Evolutionary conservation across 805 yeast species (phyloP), one percentile per base, ranked within the genome.

Genomic region (Candida peoriensis): DNA sequence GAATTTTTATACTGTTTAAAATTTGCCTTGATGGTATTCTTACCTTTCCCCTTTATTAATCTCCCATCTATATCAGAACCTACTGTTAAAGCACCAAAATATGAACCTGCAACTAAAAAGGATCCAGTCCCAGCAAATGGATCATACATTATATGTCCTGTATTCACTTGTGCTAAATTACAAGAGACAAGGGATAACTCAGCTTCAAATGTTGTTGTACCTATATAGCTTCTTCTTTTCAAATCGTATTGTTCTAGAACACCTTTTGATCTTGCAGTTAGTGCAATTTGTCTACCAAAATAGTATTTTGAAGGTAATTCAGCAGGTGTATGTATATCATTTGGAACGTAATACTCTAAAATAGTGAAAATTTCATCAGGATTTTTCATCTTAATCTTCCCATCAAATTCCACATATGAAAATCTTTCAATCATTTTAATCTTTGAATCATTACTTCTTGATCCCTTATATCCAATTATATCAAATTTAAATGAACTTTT

Each of bases 71-170:
- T 89, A 57, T 93, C 98, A 1, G 96, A 80, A 0, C 97, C 97
- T 26, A 83, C 61, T 0, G 86, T 74, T 8, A 78, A 48, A 0
- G 90, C 93, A 2, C 95, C 95, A 56, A 75, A 87, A 43, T 81
- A 74, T 0, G 89, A 86, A 10, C 88, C 95, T 1, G 96, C 89
- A 2, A 87, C 81, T 25, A 90, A 64, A 52, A 93, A 93, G 15
- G 96, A 86, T 0, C 98, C 98, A 0, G 98, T 93, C 0, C 98
- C 98, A 4, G 85, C 87, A 62, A 93, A 93, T 17, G 98, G 98
- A 59, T 93, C 98, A 54, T 86, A 90, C 53, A 83, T 74, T 4
- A 88, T 52, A 35, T 78, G 72, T 0, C 81, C 82, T 0, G 70
- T 66, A 24, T 57, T 66, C 11, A 81, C 86, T 43, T 83, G 88